A percentile compares a stretch with the other conserved stretches of the same genome.
Conservation (phyloP, 495 filamentous ascomycete species). For the Penicillium subrubescens region DNA sequence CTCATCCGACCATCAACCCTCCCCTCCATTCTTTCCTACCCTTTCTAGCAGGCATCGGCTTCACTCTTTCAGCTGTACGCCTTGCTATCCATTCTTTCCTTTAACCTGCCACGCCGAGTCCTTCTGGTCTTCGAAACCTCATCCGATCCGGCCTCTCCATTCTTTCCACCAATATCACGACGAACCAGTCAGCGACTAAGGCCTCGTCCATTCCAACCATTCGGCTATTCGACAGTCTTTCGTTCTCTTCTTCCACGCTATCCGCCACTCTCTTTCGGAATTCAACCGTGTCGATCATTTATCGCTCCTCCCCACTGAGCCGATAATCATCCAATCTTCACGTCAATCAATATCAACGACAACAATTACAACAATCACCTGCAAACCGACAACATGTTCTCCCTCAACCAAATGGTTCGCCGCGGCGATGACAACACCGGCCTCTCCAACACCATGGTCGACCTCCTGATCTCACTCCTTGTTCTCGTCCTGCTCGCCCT, state of each 20-base stretch:
- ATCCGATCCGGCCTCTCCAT: neutral
- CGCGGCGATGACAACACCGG: constrained; percentile 47
- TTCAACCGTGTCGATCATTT: constrained; percentile 22
- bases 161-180: constrained; percentile 9
- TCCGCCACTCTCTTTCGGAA: constrained; percentile 27
- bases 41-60: constrained; percentile 64
- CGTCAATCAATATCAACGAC: constrained; percentile 11
- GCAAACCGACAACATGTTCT: constrained; percentile 42
- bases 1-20: constrained; percentile 19
- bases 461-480: constrained; percentile 78
- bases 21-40: constrained; percentile 32
- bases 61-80: constrained; percentile 79
- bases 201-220: constrained; percentile 16
- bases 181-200: constrained; percentile 10
- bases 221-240: constrained; percentile 12
- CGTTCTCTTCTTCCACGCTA: constrained; percentile 20
- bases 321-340: constrained; percentile 2
- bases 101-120: neutral
- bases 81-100: constrained; percentile 57
- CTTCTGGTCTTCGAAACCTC: neutral
- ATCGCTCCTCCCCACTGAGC: constrained; percentile 2
- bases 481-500: constrained; percentile 72
- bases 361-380: neutral
- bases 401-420: constrained; percentile 50
- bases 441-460: constrained; percentile 59